Conservation (phyloP, 2,329 filamentous ascomycete species). For the Ceratocystis smalleyi region DNA sequence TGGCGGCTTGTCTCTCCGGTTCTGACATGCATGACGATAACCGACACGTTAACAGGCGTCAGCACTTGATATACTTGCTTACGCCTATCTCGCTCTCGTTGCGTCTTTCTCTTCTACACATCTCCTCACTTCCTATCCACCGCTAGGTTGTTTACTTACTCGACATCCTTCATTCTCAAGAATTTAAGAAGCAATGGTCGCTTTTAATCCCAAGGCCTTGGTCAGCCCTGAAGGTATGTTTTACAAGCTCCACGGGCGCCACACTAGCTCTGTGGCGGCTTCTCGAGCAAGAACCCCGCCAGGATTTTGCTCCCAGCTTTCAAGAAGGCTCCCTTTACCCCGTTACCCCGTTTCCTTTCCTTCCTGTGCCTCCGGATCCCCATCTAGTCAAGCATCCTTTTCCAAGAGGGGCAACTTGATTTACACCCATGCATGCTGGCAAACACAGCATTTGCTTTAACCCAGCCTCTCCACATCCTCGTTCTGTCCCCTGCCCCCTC, state of each 20-base stretch:
- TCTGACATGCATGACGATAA: not conserved
- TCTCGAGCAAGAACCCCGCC: not conserved
- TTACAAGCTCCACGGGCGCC: not conserved
- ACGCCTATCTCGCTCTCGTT: not conserved
- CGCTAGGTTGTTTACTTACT: not conserved
- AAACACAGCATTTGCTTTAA: not conserved
- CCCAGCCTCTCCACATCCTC: not conserved
- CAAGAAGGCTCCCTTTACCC: not conserved
- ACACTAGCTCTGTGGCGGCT: not conserved
- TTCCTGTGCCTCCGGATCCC: not conserved
- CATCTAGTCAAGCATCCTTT: not conserved
- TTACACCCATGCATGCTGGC: not conserved
- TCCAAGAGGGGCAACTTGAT: not conserved
- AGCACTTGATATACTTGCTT: not conserved
- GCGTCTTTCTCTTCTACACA: not conserved
- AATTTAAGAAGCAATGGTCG: not conserved
- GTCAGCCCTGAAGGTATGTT: not conserved
- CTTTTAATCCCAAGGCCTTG: not conserved
- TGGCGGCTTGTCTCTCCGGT: not conserved
- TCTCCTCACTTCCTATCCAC: not conserved
- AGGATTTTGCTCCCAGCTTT: not conserved
- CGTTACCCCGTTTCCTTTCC: not conserved
- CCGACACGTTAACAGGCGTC: not conserved
- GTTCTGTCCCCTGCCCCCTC: not conserved
- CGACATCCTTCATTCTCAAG: not conserved